Conservation (phyloP, 2,329 filamentous ascomycete species). For the Plenodomus lindquistii region DNA sequence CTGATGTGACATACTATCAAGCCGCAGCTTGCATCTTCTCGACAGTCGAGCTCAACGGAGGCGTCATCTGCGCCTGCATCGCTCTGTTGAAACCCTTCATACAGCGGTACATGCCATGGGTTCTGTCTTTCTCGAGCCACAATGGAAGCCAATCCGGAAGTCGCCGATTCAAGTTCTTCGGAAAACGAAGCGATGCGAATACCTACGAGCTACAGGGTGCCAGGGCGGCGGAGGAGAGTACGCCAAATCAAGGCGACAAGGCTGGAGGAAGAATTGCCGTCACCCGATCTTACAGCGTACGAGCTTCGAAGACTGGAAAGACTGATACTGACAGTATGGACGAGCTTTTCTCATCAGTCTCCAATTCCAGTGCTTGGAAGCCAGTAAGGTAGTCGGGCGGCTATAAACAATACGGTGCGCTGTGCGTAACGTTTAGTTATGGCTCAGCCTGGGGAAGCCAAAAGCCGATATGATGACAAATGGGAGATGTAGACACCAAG, state of each 20-base stretch:
- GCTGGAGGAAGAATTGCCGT: slow-evolving; percentile 9
- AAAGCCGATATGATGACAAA: neutral
- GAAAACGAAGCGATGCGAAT: slow-evolving; percentile 4
- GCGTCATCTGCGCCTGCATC: slow-evolving; percentile 21
- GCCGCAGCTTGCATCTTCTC: slow-evolving; percentile 22
- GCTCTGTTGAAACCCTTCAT: slow-evolving; percentile 21
- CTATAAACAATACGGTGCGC: no score
- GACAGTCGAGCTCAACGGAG: slow-evolving; percentile 20
- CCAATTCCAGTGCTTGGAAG: neutral
- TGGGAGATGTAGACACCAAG: neutral
- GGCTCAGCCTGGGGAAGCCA: neutral
- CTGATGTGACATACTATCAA: slow-evolving; percentile 23
- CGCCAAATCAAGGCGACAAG: neutral
- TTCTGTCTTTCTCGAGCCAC: slow-evolving; percentile 11
- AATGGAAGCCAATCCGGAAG: slow-evolving; percentile 8
- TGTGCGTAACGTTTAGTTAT: neutral
- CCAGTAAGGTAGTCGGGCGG: neutral
- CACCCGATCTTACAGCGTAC: slow-evolving; percentile 12
- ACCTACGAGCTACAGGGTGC: slow-evolving; percentile 8
- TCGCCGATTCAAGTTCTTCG: slow-evolving; percentile 10
- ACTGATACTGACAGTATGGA: slow-evolving; percentile 13
- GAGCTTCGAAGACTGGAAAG: slow-evolving; percentile 4
- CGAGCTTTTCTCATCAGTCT: slow-evolving; percentile 6
- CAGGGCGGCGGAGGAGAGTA: neutral
- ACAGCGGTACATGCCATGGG: slow-evolving; percentile 14